Evolutionary conservation across 2,329 filamentous ascomycete genomes (phyloP), one percentile per base, ranked within the genome.

Genomic region (Claviceps sorghi): DNA sequence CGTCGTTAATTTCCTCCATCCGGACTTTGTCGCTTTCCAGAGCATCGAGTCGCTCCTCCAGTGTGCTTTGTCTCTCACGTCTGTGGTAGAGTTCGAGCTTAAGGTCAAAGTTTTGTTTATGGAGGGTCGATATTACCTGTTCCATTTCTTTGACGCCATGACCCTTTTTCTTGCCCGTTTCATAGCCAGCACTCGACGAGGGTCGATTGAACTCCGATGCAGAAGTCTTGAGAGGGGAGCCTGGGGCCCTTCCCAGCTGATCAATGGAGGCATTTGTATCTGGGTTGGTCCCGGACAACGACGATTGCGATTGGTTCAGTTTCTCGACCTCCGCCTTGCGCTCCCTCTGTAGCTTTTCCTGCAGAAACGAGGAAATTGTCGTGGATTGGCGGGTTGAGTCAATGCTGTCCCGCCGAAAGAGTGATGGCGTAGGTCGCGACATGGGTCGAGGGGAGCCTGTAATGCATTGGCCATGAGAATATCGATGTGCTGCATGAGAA

Each of bases 91-190:
- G 66, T 62, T 88, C 83, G 34, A 88, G 71, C 64, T 88, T 88
- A 43, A 88, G 72, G 58, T 86, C 83, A 58, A 88, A 88, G 60
- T 88, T 88, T 66, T 86, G 79, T 62, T 88, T 88, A 64, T 83
- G 80, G 22, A 88, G 67, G 1, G 73, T 82, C 4, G 83, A 84
- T 50, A 87, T 68, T 51, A 82, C 78, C 68, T 80, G 72, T 63
- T 87, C 83, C 70, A 84, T 81, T 58, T 86, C 82, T 61, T 83
- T 82, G 7, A 80, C 68, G 2, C 82, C 82, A 65, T 84, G 71
- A 4, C 73, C 73, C 57, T 75, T 79, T 56, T 74, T 74, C 58
- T 69, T 74, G 11, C 64, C 57, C 9, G 62, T 52, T 9, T 77
- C 74, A 7, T 58, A 53, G 8, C 62, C 69, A 32, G 58, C 63